Evolutionary conservation across 352 stramenopile species (phyloP).

Genomic region (Elongisporangium undulatum): DNA sequence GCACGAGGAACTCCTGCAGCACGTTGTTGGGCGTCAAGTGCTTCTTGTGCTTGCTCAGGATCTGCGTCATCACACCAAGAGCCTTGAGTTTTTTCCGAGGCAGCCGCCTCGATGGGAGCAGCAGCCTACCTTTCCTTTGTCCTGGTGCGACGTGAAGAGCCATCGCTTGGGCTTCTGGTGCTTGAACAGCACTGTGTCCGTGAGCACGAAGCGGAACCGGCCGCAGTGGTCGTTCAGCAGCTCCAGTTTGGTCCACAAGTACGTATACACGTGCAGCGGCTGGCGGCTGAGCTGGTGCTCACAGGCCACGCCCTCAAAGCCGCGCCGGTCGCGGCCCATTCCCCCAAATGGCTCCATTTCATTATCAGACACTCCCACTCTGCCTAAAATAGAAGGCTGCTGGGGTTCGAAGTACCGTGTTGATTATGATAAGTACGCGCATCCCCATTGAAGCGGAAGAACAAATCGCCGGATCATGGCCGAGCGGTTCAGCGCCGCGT

Average conservation of each 20-base stretch:
- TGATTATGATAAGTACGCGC: not conserved
- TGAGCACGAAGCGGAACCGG: slow-evolving; percentile 42
- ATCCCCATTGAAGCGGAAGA: not conserved
- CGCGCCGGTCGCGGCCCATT: slow-evolving; percentile 29
- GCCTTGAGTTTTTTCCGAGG: not conserved
- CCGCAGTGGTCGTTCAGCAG: slow-evolving; percentile 12
- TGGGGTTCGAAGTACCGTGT: not conserved
- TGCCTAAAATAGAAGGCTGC: slow-evolving; percentile 1
- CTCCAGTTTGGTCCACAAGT: slow-evolving; percentile 48
- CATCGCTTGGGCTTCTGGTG: slow-evolving; percentile 59
- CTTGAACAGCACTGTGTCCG: slow-evolving; percentile 74
- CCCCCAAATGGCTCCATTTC: slow-evolving; percentile 15
- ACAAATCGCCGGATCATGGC: slow-evolving; percentile 20
- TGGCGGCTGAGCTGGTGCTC: slow-evolving; percentile 59
- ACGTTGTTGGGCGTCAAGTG: slow-evolving; percentile 39
- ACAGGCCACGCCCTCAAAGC: slow-evolving; percentile 58
- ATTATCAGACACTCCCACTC: not conserved
- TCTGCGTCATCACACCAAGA: slow-evolving; percentile 15
- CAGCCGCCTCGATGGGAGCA: no score
- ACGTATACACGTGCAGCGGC: slow-evolving; percentile 56
- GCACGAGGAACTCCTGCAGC: slow-evolving; percentile 41
- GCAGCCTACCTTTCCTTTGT: slow-evolving; percentile 45
- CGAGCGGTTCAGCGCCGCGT: slow-evolving; percentile 52
- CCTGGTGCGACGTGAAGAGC: slow-evolving; percentile 73
- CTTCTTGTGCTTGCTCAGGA: slow-evolving; percentile 62